These are phyloP conservation scores for Fusarium vanettenii DNA, from an alignment of 2,329 filamentous ascomycete species.

Conservation along the genomic window DNA sequence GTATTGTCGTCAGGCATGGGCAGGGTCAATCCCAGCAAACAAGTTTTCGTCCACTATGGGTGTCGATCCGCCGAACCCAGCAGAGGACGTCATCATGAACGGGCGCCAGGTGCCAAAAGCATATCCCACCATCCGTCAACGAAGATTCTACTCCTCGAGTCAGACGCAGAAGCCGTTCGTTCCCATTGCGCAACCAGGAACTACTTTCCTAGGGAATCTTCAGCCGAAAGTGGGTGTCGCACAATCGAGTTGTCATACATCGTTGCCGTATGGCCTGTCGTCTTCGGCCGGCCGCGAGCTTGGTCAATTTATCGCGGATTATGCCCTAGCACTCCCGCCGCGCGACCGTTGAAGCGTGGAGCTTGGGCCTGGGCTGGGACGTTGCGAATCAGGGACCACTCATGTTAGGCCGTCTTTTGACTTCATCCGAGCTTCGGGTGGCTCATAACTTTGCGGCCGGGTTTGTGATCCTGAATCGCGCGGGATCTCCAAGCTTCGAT, in stretches of 20 bases:
- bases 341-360: slow-evolving; percentile 35
- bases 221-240: slow-evolving; percentile 21
- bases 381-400: slow-evolving; percentile 34
- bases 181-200: not conserved
- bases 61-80: slow-evolving; percentile 29
- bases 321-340: slow-evolving; percentile 30
- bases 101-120: slow-evolving; percentile 20
- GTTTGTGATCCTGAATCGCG: slow-evolving; percentile 36
- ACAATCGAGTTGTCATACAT: slow-evolving; percentile 45
- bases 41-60: slow-evolving; percentile 32
- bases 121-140: not conserved
- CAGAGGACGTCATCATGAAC: slow-evolving; percentile 30
- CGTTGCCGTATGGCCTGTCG: slow-evolving; percentile 13
- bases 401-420: slow-evolving; percentile 21
- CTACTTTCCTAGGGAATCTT: not conserved
- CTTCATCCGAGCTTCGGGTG: slow-evolving; percentile 30
- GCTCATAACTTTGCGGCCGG: slow-evolving; percentile 14
- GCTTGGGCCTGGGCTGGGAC: slow-evolving; percentile 18
- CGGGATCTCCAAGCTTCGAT: slow-evolving; percentile 14
- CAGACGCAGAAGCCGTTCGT: not conserved
- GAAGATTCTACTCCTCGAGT: not conserved
- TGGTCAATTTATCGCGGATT: slow-evolving; percentile 20
- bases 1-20: slow-evolving; percentile 17
- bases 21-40: slow-evolving; percentile 36
- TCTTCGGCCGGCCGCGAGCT: slow-evolving; percentile 19